Conservation (phyloP, 305 asterid genomes). For the Plantago coronopus region DNA sequence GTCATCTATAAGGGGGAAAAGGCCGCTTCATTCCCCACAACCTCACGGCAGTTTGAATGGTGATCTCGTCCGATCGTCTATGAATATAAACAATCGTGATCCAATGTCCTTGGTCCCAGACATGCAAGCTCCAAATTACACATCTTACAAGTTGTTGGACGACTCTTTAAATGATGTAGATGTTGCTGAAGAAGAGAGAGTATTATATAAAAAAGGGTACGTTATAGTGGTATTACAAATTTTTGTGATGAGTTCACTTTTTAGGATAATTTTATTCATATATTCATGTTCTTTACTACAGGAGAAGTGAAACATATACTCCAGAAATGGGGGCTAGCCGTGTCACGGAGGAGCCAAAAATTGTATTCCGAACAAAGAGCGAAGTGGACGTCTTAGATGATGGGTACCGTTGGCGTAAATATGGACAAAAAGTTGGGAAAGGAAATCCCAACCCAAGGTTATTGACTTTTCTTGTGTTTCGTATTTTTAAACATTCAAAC, state of each 20-base stretch:
- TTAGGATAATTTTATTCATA: no score
- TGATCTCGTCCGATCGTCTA: conserved; percentile 35
- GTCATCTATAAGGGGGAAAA: no score
- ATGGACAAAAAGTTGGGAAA: conserved; percentile 89
- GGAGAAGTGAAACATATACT: conserved; percentile 57
- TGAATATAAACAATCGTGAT: conserved; percentile 41
- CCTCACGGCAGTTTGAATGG: conserved; percentile 18
- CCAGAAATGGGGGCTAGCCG: conserved; percentile 41
- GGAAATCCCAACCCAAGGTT: conserved; percentile 98
- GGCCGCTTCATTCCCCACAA: conserved; percentile 16
- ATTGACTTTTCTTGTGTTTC: neutral
- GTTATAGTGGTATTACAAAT: no score
- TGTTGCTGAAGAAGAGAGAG: no score
- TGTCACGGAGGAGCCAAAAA: conserved; percentile 73
- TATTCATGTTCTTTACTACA: conserved; percentile 28
- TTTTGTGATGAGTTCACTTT: no score
- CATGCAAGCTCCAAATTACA: no score
- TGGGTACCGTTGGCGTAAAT: conserved; percentile 95
- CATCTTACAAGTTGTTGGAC: no score
- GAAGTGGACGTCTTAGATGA: conserved; percentile 90
- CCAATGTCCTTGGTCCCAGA: conserved; percentile 21
- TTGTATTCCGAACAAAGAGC: conserved; percentile 83
- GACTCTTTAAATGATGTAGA: no score
- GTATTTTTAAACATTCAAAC: neutral
- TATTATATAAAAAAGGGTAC: no score